Percentiles rank a stretch among this genome's conserved stretches.
Evolutionary conservation across 148 eudicot species (phyloP).

Genomic region (Vaccinium darrowii): DNA sequence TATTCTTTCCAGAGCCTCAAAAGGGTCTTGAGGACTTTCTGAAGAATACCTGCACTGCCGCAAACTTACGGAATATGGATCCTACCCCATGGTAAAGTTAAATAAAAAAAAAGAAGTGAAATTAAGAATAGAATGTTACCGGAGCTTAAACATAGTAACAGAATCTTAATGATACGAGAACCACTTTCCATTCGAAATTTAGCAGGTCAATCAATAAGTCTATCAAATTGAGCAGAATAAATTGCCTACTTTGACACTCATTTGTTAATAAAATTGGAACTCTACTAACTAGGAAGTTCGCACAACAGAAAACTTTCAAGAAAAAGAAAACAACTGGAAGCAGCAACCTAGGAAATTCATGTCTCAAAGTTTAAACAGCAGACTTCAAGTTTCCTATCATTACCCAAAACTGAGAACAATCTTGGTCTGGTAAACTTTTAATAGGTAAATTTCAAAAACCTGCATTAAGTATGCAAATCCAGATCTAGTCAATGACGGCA

Average conservation of each 20-base stretch:
- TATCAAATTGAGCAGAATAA: background rate
- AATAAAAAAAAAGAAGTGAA: background rate
- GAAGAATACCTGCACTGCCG: background rate
- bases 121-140: background rate
- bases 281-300: background rate
- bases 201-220: background rate
- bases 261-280: background rate
- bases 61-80: background rate
- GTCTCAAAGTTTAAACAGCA: slow-evolving; percentile 1
- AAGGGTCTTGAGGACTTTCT: background rate
- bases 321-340: background rate
- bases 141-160: background rate
- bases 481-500: slow-evolving; percentile 92
- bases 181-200: background rate
- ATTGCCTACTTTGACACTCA: background rate
- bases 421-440: slow-evolving; percentile 2
- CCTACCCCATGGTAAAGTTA: background rate
- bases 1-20: background rate
- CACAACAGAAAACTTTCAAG: background rate
- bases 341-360: background rate
- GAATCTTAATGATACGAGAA: background rate
- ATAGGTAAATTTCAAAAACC: slow-evolving; percentile 37
- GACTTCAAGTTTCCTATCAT: background rate
- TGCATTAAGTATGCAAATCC: slow-evolving; percentile 96
- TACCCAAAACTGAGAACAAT: background rate